These are phyloP conservation scores for Forsythia viridissima DNA, from an alignment of 257 asterid genomes.

Conservation along the genomic window DNA sequence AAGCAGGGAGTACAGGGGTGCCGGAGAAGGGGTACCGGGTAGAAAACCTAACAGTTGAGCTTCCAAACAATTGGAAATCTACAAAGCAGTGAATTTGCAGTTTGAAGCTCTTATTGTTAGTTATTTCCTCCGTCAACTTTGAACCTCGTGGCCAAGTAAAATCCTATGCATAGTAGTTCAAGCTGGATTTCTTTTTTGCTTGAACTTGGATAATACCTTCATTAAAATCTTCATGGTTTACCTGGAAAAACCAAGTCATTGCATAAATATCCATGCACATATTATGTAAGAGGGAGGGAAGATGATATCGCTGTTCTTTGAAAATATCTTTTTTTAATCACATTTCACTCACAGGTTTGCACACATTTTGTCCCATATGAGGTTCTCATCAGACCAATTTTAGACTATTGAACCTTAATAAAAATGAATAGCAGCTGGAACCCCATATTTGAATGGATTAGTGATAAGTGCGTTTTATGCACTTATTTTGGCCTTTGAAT, in stretches of 20 bases:
- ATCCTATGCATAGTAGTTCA: constrained; percentile 73
- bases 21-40: not conserved
- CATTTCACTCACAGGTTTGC: too few species aligned
- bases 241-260: constrained; percentile 39
- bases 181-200: constrained; percentile 89
- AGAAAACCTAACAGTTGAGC: not conserved
- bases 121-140: too few species aligned
- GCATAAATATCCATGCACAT: not conserved
- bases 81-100: not conserved
- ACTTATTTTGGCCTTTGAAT: too few species aligned
- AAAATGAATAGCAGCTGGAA: too few species aligned
- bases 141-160: not conserved
- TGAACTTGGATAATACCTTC: constrained; percentile 97
- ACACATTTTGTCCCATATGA: too few species aligned
- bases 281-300: too few species aligned
- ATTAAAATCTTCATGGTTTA: constrained; percentile 90
- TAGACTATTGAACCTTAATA: too few species aligned
- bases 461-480: too few species aligned
- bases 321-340: too few species aligned
- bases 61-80: not conserved
- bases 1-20: not conserved
- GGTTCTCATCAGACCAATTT: too few species aligned
- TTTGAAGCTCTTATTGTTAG: not conserved
- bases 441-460: too few species aligned
- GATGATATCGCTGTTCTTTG: too few species aligned